Evolutionary conservation across 495 filamentous ascomycete genomes (phyloP), one percentile per base, ranked within the genome.

Genomic region (Hypoxylon crocopeplum): DNA sequence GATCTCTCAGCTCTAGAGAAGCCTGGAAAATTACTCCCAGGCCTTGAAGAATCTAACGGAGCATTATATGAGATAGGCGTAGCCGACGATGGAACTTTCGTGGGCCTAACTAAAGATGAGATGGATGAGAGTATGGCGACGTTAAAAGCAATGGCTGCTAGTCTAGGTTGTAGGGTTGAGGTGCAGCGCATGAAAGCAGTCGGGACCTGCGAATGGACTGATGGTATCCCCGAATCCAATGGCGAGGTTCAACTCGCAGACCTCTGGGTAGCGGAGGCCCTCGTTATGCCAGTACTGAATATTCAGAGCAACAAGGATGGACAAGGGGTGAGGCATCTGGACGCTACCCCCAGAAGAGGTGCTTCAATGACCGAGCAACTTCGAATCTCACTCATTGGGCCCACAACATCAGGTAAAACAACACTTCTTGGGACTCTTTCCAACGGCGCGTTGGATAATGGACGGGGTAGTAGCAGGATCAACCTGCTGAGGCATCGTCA

Each of bases 1-100:
- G 72, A 83, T 41, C 69, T 87, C 21, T 73, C 80, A 10, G 71
- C 78, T 1, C 81, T 85, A 13, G 67, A 79, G 19, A 85, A 84
- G 51, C 85, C 85, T 3, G 82, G 77, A 37, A 86, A 83, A 46
- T 74, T 91, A 33, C 75, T 91, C 8, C 88, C 92, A 3, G 91
- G 94, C 1, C 79, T 98, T 2, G 93, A 98, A 69, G 92, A 95
- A 56, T 97, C 91, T 30, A 87, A 89, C 53, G 94, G 94, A 13
- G 95, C 95, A 0, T 70, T 98, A 45, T 98, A 98, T 55, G 95
- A 98, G 73, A 95, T 98, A 67, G 94, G 94, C 0, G 92, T 98
- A 16, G 87, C 92, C 4, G 94, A 98, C 70, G 93, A 97, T 75
- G 94, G 94, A 11, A 90, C 87, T 0, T 88, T 98, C 56, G 87